Evolutionary conservation across 768 basidiomycete species (phyloP), one percentile per base, ranked within the genome.

Genomic region (Gloeostereum incarnatum): DNA sequence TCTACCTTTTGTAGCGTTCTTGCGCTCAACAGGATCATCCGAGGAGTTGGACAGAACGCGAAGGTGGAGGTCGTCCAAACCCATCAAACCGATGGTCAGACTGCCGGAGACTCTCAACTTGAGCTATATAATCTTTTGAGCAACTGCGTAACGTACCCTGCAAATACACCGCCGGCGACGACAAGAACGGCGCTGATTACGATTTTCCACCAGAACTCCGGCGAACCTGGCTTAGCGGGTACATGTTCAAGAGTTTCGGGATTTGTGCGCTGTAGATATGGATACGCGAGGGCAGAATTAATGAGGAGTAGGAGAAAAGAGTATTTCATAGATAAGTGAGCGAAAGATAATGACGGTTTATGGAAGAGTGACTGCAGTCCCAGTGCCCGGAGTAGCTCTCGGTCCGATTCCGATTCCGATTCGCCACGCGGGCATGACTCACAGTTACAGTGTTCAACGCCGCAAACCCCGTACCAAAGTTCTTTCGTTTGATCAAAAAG

Each of bases 41-140:
- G 89, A 91, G 6, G 87, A 86, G 1, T 78, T 71, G 0, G 88
- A 68, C 29, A 96, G 67, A 3, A 94, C 92, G 13, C 89, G 77
- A 4, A 96, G 71, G 49, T 94, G 88, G 11, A 96, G 72, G 43
- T 91, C 87, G 46, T 96, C 91, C 13, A 93, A 70, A 1, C 92
- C 92, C 92, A 94, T 94, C 19, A 96, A 66, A 1, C 89, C 92
- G 20, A 96, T 75, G 0, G 92, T 96, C 38, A 96, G 62, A 2
- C 90, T 91, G 47, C 14, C 21, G 9, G 30, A n/a, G 3, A 18
- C 19, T 16, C 21, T 22, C 17, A 19, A 30, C 26, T 4, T 33
- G 31, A 39, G 1, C 16, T 17, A 41, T 24, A 29, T 25, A 16
- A 38, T 6, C 8, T 20, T 8, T 17, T 6, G 24, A 18, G 23